Base-by-base conservation (phyloP, 805 yeast genomes). In the Metschnikowia hibisci region DNA sequence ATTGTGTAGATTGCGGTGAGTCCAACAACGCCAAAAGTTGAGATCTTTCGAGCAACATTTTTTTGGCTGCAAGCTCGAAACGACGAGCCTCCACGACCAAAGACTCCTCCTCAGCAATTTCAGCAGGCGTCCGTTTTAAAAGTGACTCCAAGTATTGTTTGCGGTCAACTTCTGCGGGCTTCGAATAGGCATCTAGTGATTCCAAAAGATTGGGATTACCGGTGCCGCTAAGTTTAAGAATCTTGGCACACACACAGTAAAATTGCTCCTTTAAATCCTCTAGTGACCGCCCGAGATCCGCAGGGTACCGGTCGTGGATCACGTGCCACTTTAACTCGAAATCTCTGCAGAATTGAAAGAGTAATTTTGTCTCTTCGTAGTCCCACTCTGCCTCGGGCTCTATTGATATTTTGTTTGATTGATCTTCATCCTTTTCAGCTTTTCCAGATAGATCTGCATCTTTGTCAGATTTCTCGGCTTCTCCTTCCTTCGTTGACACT, bases 91-190 rank as follows among this genome's bases (percentile, higher is more conserved):
- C 99, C 25, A 91, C 82, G 9, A 93, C 87, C 39, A 93, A 70
- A 0, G 96, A 88, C 61, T 93, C 98, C 60, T 93, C 99, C 66
- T 93, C 99, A 0, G 98, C 98, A 34, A 93, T 87, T 60, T 93
- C 99, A 0, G 97, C 95, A 1, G 99, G 97, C 2, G 91, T 81
- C 52, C 99, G 71, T 29, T 81, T 80, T 33, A 91, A 71, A 30
- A 93, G 67, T 47, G 87, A 78, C 53, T 82, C 82, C 35, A 93
- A 65, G 58, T 91, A 91, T 40, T 77, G 77, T 54, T 93, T 93
- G 48, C 99, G 77, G 53, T 82, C 87, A 15, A 75, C 47, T 61
- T 93, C 99, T 51, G 78, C 81, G 6, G 75, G 73, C 53, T 81
- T 82, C 31, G 87, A 80, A 59, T 75, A 93, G 15, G 80, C 60